A percentile compares a stretch with the other conserved stretches of the same genome.
These are phyloP conservation scores for Phytophthora megakarya DNA, from an alignment of 352 stramenopile genomes.

Conservation along the genomic window DNA sequence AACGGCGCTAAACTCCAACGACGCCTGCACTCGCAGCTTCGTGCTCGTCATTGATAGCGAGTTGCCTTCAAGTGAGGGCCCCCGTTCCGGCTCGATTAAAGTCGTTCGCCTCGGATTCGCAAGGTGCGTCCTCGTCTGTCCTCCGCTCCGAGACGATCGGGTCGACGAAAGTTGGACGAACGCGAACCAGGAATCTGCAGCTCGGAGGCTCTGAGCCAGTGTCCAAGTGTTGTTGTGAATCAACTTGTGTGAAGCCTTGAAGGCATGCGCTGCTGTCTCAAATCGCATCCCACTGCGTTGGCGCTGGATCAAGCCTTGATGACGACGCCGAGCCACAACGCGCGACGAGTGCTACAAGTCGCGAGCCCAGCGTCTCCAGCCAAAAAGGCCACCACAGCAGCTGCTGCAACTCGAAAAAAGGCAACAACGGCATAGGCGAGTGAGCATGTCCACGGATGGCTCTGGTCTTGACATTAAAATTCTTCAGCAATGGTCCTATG, in stretches of 20 bases:
- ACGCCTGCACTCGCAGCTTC: no score
- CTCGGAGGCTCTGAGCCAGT: no score
- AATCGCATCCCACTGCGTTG: constrained; percentile 21
- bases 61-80: constrained; percentile 25
- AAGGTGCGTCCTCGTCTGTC: constrained; percentile 30
- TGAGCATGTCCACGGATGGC: no score
- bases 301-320: constrained; percentile 22
- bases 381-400: constrained; percentile 32
- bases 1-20: no score
- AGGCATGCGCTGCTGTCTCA: constrained; percentile 19
- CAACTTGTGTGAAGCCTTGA: not conserved
- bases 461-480: not conserved
- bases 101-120: constrained; percentile 10
- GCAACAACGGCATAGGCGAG: constrained; percentile 13
- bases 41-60: constrained; percentile 10
- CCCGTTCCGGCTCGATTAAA: constrained; percentile 27
- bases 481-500: constrained; percentile 7
- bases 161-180: constrained; percentile 17
- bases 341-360: constrained; percentile 16
- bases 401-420: constrained; percentile 42
- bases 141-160: constrained; percentile 22
- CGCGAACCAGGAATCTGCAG: constrained; percentile 14
- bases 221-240: not conserved
- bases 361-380: constrained; percentile 21
- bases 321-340: constrained; percentile 18